A percentile compares a stretch with the other conserved stretches of the same genome.
These are phyloP conservation scores for Hymenoscyphus infarciens DNA, from an alignment of 2,329 filamentous ascomycete species.

Conservation along the genomic window DNA sequence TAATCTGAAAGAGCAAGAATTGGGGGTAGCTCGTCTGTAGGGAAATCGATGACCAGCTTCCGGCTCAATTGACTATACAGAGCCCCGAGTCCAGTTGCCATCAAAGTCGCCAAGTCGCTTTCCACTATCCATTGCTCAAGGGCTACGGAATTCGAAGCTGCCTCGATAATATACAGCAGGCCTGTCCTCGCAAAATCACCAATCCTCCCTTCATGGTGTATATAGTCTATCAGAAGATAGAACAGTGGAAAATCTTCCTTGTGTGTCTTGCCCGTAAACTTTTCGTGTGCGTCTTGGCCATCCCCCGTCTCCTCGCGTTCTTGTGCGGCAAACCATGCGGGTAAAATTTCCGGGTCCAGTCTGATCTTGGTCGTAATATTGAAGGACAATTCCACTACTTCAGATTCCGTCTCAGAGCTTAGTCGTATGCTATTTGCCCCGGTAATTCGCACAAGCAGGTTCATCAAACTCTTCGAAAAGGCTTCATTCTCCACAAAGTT, in stretches of 20 bases:
- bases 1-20: slow-evolving; percentile 90
- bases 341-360: slow-evolving; percentile 78
- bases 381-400: slow-evolving; percentile 89
- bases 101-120: slow-evolving; percentile 91
- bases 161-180: slow-evolving; percentile 91
- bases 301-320: slow-evolving; percentile 32
- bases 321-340: slow-evolving; percentile 82
- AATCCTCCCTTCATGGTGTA: slow-evolving; percentile 90
- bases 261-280: slow-evolving; percentile 80
- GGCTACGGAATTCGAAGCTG: slow-evolving; percentile 74
- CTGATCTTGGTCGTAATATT: slow-evolving; percentile 96
- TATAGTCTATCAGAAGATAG: slow-evolving; percentile 93
- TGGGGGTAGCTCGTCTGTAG: slow-evolving; percentile 71
- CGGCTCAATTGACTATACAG: slow-evolving; percentile 64
- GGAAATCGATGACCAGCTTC: slow-evolving; percentile 77
- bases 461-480: slow-evolving; percentile 85
- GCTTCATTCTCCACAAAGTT: slow-evolving; percentile 82
- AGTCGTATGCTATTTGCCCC: slow-evolving; percentile 70
- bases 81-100: slow-evolving; percentile 92
- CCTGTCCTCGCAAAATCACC: slow-evolving; percentile 96
- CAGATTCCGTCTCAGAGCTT: slow-evolving; percentile 76
- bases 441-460: slow-evolving; percentile 75
- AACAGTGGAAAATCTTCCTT: slow-evolving; percentile 94
- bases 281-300: slow-evolving; percentile 50
- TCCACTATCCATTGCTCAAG: slow-evolving; percentile 97